Evolutionary conservation across 139 green algal species (phyloP).

Genomic region (Desmodesmus armatus): DNA sequence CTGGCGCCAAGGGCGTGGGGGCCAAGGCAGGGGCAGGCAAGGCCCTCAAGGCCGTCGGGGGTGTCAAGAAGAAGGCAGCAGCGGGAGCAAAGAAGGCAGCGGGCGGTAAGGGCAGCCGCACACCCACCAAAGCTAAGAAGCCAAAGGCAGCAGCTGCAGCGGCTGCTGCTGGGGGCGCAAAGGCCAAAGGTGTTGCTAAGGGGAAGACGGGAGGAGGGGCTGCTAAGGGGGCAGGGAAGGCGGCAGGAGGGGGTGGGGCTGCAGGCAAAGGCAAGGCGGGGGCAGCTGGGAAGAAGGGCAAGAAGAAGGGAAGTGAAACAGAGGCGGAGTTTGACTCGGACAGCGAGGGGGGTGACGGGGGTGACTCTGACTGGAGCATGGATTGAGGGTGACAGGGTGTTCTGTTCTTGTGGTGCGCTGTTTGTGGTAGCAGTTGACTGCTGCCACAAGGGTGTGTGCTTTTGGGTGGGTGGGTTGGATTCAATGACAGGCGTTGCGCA

Average conservation of each 20-base stretch:
- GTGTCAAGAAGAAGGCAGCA: constrained; percentile 34
- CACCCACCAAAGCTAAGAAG: neutral
- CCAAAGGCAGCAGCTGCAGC: neutral
- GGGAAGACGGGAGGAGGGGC: neutral
- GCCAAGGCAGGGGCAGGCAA: constrained; percentile 10
- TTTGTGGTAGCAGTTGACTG: too few species aligned
- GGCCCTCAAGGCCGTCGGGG: neutral
- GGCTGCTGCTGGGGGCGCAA: neutral
- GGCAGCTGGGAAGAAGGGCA: neutral
- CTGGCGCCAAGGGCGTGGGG: neutral
- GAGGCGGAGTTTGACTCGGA: constrained; percentile 19
- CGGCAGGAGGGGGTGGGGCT: neutral
- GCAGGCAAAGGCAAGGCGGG: constrained; percentile 8
- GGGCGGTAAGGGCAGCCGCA: neutral
- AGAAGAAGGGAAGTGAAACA: neutral
- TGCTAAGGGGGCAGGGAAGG: neutral
- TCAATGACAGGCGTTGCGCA: too few species aligned
- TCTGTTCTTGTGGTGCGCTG: too few species aligned
- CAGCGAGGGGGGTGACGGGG: too few species aligned
- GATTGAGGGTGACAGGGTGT: neutral
- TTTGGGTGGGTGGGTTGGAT: too few species aligned
- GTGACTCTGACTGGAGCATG: constrained; percentile 17
- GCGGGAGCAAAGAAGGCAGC: constrained; percentile 14
- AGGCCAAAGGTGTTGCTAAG: neutral
- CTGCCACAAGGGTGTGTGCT: too few species aligned